These are phyloP conservation scores for Quercus mongolica DNA, from an alignment of 306 rosid species.

Conservation along the genomic window DNA sequence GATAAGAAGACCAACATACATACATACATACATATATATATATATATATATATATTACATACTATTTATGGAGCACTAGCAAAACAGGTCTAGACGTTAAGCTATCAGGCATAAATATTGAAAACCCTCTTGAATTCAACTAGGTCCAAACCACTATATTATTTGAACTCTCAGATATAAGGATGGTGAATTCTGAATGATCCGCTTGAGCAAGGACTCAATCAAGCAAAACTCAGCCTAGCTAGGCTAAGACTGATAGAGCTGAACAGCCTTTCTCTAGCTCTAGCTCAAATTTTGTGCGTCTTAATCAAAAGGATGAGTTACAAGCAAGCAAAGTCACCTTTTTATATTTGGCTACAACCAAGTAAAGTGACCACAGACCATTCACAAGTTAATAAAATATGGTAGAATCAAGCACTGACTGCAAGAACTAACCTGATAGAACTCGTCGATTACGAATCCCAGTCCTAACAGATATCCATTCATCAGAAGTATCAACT, in stretches of 20 bases:
- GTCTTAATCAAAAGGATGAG: slow-evolving; percentile 19
- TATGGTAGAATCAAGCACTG: slow-evolving; percentile 13
- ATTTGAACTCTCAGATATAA: not conserved
- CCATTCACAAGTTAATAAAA: not conserved
- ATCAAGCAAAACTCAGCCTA: slow-evolving; percentile 11
- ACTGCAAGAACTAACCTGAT: slow-evolving; percentile 51
- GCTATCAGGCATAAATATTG: not conserved
- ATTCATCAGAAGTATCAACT: slow-evolving; percentile 88
- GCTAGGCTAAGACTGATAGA: not conserved
- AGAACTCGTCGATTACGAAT: slow-evolving; percentile 79
- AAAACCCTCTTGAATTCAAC: not conserved
- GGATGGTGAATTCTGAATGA: not conserved
- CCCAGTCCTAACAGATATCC: slow-evolving; percentile 93
- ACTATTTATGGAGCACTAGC: too few relatives aligned
- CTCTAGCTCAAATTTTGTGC: not conserved
- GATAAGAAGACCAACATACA: not conserved
- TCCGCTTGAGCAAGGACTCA: slow-evolving; percentile 1
- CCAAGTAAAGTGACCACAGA: not conserved
- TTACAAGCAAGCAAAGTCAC: slow-evolving; percentile 6
- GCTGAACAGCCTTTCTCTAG: slow-evolving; percentile 12
- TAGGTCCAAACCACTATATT: not conserved
- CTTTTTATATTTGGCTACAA: not conserved
- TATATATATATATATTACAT: too few relatives aligned
- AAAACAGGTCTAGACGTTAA: not conserved
- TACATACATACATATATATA: not conserved